Conservation (phyloP, 2,329 filamentous ascomycete species). For the Grosmannia huntii region DNA sequence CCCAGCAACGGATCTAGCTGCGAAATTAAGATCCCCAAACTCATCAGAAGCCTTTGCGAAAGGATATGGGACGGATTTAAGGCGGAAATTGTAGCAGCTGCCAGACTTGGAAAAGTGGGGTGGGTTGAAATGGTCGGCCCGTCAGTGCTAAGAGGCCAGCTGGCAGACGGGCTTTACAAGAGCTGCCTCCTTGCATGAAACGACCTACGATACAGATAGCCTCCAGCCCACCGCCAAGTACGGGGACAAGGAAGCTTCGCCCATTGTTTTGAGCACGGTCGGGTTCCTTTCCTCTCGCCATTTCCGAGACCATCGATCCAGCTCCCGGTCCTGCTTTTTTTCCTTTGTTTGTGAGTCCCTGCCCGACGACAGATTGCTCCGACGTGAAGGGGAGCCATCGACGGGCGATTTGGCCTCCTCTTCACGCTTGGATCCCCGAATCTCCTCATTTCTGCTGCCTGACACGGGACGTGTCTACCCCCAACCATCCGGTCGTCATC, state of each 20-base stretch:
- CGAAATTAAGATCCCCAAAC: not conserved
- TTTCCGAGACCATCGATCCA: not conserved
- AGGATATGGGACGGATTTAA: no score
- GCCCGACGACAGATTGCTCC: not conserved
- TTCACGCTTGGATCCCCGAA: not conserved
- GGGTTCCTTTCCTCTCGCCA: not conserved
- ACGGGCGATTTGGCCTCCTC: not conserved
- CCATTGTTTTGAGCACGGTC: not conserved
- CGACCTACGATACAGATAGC: not conserved
- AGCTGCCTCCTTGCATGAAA: not conserved
- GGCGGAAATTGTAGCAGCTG: no score
- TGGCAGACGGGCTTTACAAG: not conserved
- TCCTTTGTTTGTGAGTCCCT: not conserved
- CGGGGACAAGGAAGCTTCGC: not conserved
- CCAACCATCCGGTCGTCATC: not conserved
- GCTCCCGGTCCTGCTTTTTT: not conserved
- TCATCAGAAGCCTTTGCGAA: not conserved
- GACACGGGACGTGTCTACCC: not conserved
- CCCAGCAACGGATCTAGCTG: not conserved
- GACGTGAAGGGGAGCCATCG: not conserved
- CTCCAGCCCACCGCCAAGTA: not conserved
- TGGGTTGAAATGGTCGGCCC: not conserved
- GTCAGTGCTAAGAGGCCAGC: not conserved
- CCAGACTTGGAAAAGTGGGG: not conserved
- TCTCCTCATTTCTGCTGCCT: not conserved